Percentiles rank a stretch among this genome's conserved stretches.
Evolutionary conservation across 192 early-diverging fungal genomes (phyloP).

Genomic region (Mortierella antarctica): DNA sequence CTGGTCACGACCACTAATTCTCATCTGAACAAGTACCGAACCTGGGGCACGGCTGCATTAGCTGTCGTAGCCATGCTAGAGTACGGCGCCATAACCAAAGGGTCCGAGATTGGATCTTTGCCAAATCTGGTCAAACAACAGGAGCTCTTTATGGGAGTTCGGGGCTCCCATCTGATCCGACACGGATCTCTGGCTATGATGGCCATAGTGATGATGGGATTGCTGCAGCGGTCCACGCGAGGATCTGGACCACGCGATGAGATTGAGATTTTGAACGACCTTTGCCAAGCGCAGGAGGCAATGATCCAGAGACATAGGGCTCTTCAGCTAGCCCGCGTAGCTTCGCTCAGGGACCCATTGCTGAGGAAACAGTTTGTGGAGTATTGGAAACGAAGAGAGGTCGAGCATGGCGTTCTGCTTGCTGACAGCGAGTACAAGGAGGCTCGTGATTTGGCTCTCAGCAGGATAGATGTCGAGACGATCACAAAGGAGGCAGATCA

Average conservation of each 20-base stretch:
- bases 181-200: slow-evolving; percentile 32
- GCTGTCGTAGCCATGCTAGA: slow-evolving; percentile 17
- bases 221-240: slow-evolving; percentile 12
- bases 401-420: slow-evolving; percentile 35
- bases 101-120: slow-evolving; percentile 7
- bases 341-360: slow-evolving; percentile 30
- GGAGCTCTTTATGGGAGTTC: slow-evolving; percentile 5
- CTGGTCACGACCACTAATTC: slow-evolving; percentile 42
- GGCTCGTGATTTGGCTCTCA: slow-evolving; percentile 40
- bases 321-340: slow-evolving; percentile 38
- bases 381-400: slow-evolving; percentile 50
- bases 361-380: slow-evolving; percentile 52
- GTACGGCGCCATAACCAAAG: slow-evolving; percentile 17
- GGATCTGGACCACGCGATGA: slow-evolving; percentile 19
- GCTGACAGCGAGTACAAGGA: slow-evolving; percentile 44
- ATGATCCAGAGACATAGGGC: slow-evolving; percentile 47
- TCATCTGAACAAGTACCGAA: slow-evolving; percentile 34
- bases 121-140: slow-evolving; percentile 12
- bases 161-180: slow-evolving; percentile 16
- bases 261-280: slow-evolving; percentile 41
- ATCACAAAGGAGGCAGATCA: slow-evolving; percentile 26
- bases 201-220: slow-evolving; percentile 15
- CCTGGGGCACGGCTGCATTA: slow-evolving; percentile 32
- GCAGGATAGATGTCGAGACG: slow-evolving; percentile 45
- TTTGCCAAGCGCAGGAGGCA: slow-evolving; percentile 43